phyloP scores from a whole-genome alignment of 1,139 yeast species.

The Pichia sp. region DNA sequence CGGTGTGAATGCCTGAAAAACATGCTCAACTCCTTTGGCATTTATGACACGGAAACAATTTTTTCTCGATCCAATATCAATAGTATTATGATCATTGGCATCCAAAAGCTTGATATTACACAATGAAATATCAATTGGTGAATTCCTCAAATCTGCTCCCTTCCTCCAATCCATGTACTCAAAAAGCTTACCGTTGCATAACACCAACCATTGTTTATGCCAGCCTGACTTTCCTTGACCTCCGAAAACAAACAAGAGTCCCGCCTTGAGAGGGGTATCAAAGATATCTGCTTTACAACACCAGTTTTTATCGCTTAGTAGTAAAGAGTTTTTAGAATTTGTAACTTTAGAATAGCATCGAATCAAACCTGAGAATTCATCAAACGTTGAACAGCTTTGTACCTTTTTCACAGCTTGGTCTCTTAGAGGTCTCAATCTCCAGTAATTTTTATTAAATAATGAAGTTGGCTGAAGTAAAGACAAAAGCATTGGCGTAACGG shows the following conservation, averaged over 20 bases:
- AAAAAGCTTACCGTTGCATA: constrained; percentile 59
- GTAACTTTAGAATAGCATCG: constrained; percentile 3
- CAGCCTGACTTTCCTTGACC: constrained; percentile 77
- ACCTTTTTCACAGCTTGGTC: constrained; percentile 19
- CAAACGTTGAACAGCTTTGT: constrained; percentile 19
- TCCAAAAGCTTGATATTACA: constrained; percentile 58
- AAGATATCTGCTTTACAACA: constrained; percentile 8
- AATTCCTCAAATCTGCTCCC: constrained; percentile 58
- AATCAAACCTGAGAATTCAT: constrained; percentile 8
- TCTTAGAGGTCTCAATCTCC: constrained; percentile 17
- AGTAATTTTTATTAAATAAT: constrained; percentile 5
- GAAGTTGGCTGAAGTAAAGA: constrained; percentile 4
- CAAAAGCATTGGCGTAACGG: constrained; percentile 38
- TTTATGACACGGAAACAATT: constrained; percentile 75
- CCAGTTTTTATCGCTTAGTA: constrained; percentile 10
- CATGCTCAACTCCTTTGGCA: constrained; percentile 61
- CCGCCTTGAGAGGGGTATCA: constrained; percentile 23
- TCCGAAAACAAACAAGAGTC: constrained; percentile 41
- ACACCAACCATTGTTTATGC: constrained; percentile 89
- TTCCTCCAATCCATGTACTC: constrained; percentile 84
- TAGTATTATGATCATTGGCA: constrained; percentile 8
- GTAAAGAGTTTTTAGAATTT: background rate
- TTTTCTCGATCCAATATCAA: constrained; percentile 40
- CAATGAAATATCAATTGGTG: constrained; percentile 69
- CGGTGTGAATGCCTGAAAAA: constrained; percentile 72